A percentile compares a stretch with the other conserved stretches of the same genome.
Conservation (phyloP, 129 eudicot species). For the Glebionis coronaria region DNA sequence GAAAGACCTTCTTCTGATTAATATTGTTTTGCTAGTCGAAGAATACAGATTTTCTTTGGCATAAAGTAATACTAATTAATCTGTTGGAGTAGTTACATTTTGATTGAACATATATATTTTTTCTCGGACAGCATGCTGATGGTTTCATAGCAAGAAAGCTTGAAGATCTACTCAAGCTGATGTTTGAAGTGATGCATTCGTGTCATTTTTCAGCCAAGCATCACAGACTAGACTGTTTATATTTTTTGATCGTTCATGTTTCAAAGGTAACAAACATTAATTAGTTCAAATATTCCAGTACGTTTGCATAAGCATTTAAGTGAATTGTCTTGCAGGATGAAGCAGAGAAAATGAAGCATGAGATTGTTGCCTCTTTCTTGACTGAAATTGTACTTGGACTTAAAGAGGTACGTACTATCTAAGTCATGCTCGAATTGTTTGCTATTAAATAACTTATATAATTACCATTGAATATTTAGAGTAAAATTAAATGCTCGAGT, state of each 20-base stretch:
- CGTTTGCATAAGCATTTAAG: not conserved
- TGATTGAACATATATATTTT: slow-evolving; percentile 5
- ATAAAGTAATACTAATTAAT: no score
- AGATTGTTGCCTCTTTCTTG: slow-evolving; percentile 59
- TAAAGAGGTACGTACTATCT: slow-evolving; percentile 78
- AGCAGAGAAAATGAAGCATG: slow-evolving; percentile 58
- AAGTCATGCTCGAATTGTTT: no score
- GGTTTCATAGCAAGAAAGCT: slow-evolving; percentile 69
- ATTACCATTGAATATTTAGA: no score
- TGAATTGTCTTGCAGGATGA: slow-evolving; percentile 41
- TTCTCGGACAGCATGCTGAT: slow-evolving; percentile 48
- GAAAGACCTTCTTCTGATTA: not conserved
- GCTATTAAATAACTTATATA: no score
- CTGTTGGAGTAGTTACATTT: no score
- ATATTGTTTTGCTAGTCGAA: no score
- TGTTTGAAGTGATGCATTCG: slow-evolving; percentile 83
- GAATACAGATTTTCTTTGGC: no score
- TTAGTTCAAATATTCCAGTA: not conserved
- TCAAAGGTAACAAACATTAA: slow-evolving; percentile 50
- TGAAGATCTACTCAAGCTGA: slow-evolving; percentile 58
- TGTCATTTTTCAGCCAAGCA: slow-evolving; percentile 94
- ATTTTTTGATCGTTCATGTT: slow-evolving; percentile 63
- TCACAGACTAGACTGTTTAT: slow-evolving; percentile 83
- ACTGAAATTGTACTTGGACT: slow-evolving; percentile 91
- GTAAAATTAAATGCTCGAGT: slow-evolving; percentile 16